Evolutionary conservation across 768 basidiomycete genomes (phyloP), one percentile per base, ranked within the genome.

Genomic region (Leucocoprinus birnbaumii): DNA sequence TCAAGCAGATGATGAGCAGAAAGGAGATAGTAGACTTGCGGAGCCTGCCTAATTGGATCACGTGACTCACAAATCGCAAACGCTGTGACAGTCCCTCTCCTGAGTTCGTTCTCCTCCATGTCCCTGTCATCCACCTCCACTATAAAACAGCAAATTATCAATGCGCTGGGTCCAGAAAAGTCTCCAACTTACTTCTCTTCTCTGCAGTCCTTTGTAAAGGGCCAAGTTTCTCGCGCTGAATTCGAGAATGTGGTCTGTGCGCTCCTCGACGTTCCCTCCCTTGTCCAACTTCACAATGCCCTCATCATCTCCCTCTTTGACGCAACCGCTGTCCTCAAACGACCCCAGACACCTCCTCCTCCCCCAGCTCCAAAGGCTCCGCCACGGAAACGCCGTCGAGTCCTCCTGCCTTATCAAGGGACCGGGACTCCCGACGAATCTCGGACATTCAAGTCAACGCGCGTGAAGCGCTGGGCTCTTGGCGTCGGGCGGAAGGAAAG

Each of bases 231-330:
- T 9, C 79, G 91, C 41, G 71, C 73, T 49, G 91, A 93, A 64
- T 92, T 90, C 62, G 91, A 92, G 56, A 85, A 88, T 3, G 63
- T 60, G 25, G 35, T 27, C 31, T 55, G 42, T 43, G 8, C 14
- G 19, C 22, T 49, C 9, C 40, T 31, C 40, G 63, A 34, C 58
- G 34, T 48, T 27, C 54, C 9, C 43, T 38, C 16, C 43, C 14
- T 58, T 86, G 87, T 91, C 25, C 89, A 90, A 67, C 72, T 91
- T 2, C 91, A 93, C 65, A 93, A 93, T 67, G 84, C 90, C 10
- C 76, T 93, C 27, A 84, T 93, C 34, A 91, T 92, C 26, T 90
- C 90, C 2, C 69, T 93, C 14, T 89, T 92, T 58, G 89, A 90
- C 67, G 86, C 87, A 21, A 88, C 89, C 1, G 73, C 75, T 3